Evolutionary conservation across 2,329 filamentous ascomycete species (phyloP).

Genomic region (Aspergillus flavus): DNA sequence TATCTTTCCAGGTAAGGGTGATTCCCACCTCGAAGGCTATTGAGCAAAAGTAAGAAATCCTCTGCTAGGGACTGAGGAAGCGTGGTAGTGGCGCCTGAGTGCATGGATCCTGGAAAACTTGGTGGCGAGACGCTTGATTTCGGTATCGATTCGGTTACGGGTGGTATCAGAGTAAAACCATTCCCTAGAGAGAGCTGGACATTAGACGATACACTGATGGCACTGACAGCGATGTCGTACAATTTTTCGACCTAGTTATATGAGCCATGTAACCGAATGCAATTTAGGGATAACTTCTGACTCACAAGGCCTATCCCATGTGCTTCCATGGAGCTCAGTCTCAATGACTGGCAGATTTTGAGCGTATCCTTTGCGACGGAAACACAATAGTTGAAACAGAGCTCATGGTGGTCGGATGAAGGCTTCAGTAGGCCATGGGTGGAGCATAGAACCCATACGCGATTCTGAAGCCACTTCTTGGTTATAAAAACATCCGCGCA

Average conservation of each 20-base stretch:
- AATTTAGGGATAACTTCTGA: not conserved
- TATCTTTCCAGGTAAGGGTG: constrained; percentile 40
- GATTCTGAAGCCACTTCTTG: constrained; percentile 48
- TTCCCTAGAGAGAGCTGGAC: constrained; percentile 26
- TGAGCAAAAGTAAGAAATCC: constrained; percentile 36
- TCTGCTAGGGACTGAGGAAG: constrained; percentile 28
- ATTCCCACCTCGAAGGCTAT: constrained; percentile 38
- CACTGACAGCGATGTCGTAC: constrained; percentile 41
- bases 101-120: constrained; percentile 11
- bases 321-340: constrained; percentile 44
- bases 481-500: constrained; percentile 47
- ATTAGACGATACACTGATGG: constrained; percentile 33
- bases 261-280: constrained; percentile 6
- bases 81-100: constrained; percentile 19
- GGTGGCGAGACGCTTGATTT: constrained; percentile 1
- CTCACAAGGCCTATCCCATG: constrained; percentile 45
- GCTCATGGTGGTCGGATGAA: constrained; percentile 38
- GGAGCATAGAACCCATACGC: constrained; percentile 46
- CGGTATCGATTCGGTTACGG: constrained; percentile 3
- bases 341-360: constrained; percentile 35
- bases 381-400: constrained; percentile 42
- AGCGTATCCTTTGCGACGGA: constrained; percentile 39
- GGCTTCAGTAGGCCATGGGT: constrained; percentile 42
- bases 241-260: constrained; percentile 40
- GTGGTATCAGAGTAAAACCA: constrained; percentile 8